These are phyloP conservation scores for Huntiella bhutanensis DNA, from an alignment of 2,329 filamentous ascomycete species.

Conservation along the genomic window DNA sequence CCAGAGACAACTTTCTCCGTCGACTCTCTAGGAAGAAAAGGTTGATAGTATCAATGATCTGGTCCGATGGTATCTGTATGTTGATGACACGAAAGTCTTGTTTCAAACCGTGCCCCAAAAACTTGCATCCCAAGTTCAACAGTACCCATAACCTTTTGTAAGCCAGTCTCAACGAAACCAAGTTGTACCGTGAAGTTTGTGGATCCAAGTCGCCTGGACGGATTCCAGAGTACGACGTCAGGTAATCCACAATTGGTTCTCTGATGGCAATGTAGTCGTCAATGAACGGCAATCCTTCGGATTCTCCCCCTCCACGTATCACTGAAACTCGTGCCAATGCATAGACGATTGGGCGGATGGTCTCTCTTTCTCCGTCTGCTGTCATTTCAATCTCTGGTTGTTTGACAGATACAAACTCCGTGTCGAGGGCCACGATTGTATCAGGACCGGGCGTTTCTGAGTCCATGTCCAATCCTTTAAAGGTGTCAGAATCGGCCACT, in stretches of 20 bases:
- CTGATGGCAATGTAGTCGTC: constrained; percentile 91
- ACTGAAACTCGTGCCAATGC: constrained; percentile 88
- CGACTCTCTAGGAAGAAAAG: constrained; percentile 70
- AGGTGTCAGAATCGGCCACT: constrained; percentile 27
- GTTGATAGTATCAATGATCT: constrained; percentile 88
- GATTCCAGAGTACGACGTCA: constrained; percentile 89
- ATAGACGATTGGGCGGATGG: constrained; percentile 75
- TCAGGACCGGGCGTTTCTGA: constrained; percentile 50
- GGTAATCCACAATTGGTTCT: constrained; percentile 83
- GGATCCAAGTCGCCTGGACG: constrained; percentile 69
- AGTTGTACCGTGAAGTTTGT: constrained; percentile 56
- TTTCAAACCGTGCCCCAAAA: constrained; percentile 81
- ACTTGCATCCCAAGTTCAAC: constrained; percentile 81
- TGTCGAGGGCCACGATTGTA: constrained; percentile 75
- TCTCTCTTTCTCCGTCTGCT: constrained; percentile 79
- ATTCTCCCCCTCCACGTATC: constrained; percentile 56
- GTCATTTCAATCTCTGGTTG: constrained; percentile 93
- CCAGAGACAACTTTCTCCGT: constrained; percentile 71
- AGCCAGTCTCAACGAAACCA: constrained; percentile 72
- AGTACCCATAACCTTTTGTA: constrained; percentile 98
- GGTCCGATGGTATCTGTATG: constrained; percentile 76
- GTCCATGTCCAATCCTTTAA: constrained; percentile 35
- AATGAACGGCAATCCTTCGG: constrained; percentile 75
- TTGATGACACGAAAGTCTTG: constrained; percentile 98
- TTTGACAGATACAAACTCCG: constrained; percentile 85